Base-by-base conservation (phyloP, 1,284 basidiomycete genomes). In the Microbotryum scabiosae region DNA sequence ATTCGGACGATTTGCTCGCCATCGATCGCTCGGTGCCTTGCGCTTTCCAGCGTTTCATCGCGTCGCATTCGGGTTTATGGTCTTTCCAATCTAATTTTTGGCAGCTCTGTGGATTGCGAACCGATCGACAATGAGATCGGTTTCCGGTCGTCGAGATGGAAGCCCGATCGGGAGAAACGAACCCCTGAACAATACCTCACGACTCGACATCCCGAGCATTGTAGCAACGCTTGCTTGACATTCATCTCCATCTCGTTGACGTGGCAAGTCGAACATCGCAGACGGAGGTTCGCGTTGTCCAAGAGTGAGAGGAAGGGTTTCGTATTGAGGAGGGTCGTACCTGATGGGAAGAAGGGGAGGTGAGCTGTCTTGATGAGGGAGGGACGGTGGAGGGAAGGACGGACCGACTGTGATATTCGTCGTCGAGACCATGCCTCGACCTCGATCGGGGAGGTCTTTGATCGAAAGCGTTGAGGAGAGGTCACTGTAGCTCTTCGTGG, bases 31-130 rank as follows among this genome's bases (percentile, higher is more conserved):
- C 43, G 28, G 64, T 58, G 23, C 56, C 54, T 46, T 65, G 59
- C 26, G 51, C 62, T 26, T 51, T 32, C 50, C 59, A 50, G 56
- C 62, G 69, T 69, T 69, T 51, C 56, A 91, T 76, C 0, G 88
- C 85, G 6, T 66, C 66, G 70, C 90, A 94, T 78, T 94, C 90
- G 7, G 74, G 73, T 74, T 85, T 87, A 73, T 94, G 90, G 1
- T 80, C 53, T 0, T 72, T 46, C 90, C 90, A 94, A 71, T 92
- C 90, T 47, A 75, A 73, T 43, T 77, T 82, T 76, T 92, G 89
- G 70, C 91, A 94, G 43, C 72, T 73, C 88, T 91, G 63, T 5
- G 46, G 14, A 3, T 32, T 36, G 48, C 58, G 26, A 59, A 59
- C 56, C 44, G 21, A 56, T 41, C 5, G 16, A 7, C 16, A 26